These are phyloP conservation scores for Wickerhamiella cacticola DNA, from an alignment of 805 yeast genomes.

Conservation along the genomic window DNA sequence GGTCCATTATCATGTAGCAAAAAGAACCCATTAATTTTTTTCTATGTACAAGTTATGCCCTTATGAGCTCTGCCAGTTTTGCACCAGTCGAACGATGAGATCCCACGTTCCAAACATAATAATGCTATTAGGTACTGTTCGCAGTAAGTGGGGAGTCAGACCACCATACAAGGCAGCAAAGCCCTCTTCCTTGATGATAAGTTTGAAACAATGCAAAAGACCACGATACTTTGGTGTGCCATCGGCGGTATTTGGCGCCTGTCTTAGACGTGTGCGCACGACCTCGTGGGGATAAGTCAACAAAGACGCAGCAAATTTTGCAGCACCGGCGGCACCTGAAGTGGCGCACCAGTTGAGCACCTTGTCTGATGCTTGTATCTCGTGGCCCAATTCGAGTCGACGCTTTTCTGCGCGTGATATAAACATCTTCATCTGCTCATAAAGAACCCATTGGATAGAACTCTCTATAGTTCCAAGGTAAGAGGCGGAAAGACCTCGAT, in stretches of 20 bases:
- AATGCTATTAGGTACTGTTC: conserved; percentile 96
- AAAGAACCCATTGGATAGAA: conserved; percentile 90
- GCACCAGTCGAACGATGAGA: conserved; percentile 47
- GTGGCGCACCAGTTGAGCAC: conserved; percentile 86
- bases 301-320: conserved; percentile 84
- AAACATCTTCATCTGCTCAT: conserved; percentile 80
- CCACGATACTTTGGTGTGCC: conserved; percentile 86
- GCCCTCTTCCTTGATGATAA: conserved; percentile 88
- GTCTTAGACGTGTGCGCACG: conserved; percentile 87
- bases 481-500: conserved; percentile 87
- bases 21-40: too few species aligned
- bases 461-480: conserved; percentile 89
- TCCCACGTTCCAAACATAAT: conserved; percentile 99
- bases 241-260: conserved; percentile 63
- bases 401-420: conserved; percentile 43
- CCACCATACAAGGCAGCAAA: conserved; percentile 92
- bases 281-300: conserved; percentile 97
- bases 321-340: conserved; percentile 95
- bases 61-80: neutral
- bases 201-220: conserved; percentile 68
- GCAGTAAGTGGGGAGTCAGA: conserved; percentile 85
- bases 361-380: conserved; percentile 41
- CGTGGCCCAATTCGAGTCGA: conserved; percentile 28
- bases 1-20: too few species aligned
- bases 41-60: neutral